A percentile compares a stretch with the other conserved stretches of the same genome.
Evolutionary conservation across 345 rosid species (phyloP).

Genomic region (Kernera saxatilis): DNA sequence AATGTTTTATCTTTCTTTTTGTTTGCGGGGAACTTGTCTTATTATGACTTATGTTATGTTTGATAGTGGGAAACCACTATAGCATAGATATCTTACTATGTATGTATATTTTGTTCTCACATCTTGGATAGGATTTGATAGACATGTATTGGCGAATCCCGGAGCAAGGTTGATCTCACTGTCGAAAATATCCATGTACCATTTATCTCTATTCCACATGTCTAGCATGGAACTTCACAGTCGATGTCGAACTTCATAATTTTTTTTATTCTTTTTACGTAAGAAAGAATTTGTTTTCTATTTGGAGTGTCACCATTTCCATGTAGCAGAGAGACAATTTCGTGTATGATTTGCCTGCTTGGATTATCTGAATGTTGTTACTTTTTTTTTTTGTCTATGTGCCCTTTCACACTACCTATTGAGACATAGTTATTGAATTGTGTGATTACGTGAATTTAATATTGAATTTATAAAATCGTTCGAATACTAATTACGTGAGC

Average conservation of each 20-base stretch:
- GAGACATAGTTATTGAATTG: not conserved
- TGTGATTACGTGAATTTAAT: too few relatives aligned
- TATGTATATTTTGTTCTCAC: not conserved
- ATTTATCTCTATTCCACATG: not conserved
- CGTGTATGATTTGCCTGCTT: not conserved
- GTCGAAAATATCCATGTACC: not conserved
- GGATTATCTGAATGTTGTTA: not conserved
- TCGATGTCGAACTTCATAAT: not conserved
- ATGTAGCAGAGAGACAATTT: not conserved
- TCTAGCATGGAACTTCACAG: not conserved
- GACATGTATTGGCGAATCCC: not conserved
- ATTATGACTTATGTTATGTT: not conserved
- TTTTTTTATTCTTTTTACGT: not conserved
- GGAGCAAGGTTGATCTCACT: not conserved
- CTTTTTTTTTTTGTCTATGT: not conserved
- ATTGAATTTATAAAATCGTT: not conserved
- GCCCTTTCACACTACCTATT: not conserved
- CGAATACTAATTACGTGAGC: not conserved
- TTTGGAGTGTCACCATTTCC: not conserved
- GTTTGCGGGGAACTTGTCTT: not conserved
- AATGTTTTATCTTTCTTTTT: not conserved
- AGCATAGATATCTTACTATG: not conserved
- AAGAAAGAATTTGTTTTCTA: not conserved
- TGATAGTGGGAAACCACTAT: not conserved
- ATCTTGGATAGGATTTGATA: not conserved